Conservation (phyloP, 805 yeast species). For the Saccharomycopsis sp. region DNA sequence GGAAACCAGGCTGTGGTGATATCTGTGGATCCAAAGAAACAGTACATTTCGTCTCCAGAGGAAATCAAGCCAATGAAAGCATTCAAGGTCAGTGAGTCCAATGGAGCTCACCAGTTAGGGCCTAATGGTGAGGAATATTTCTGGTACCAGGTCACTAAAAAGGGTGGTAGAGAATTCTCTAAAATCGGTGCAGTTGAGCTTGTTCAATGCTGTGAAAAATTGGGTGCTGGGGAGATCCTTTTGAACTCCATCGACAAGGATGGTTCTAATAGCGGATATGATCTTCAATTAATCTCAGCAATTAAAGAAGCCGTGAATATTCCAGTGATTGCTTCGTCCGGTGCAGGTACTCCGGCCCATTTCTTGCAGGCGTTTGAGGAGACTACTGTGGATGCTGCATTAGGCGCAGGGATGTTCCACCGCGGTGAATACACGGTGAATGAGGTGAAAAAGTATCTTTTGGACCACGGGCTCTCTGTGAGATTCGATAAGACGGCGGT, state of each 20-base stretch:
- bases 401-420: slow-evolving; percentile 99
- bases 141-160: slow-evolving; percentile 93
- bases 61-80: slow-evolving; percentile 30
- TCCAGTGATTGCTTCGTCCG: slow-evolving; percentile 96
- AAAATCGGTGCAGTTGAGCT: slow-evolving; percentile 90
- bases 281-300: slow-evolving; percentile 74
- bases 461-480: slow-evolving; percentile 58
- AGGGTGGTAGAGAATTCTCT: slow-evolving; percentile 85
- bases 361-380: slow-evolving; percentile 79
- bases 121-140: slow-evolving; percentile 87
- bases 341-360: slow-evolving; percentile 93
- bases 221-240: slow-evolving; percentile 95
- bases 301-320: slow-evolving; percentile 70
- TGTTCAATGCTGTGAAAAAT: slow-evolving; percentile 77
- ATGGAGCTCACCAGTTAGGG: slow-evolving; percentile 34
- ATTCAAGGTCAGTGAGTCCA: slow-evolving; percentile 50
- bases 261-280: slow-evolving; percentile 93
- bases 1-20: slow-evolving; percentile 98
- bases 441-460: slow-evolving; percentile 69
- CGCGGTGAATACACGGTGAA: slow-evolving; percentile 86
- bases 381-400: slow-evolving; percentile 89
- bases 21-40: slow-evolving; percentile 95
- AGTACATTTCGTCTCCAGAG: slow-evolving; percentile 57
- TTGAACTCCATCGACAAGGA: slow-evolving; percentile 95
- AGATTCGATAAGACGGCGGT: slow-evolving; percentile 32